Conservation (phyloP, 1,139 yeast genomes). For the Candida albicans region DNA sequence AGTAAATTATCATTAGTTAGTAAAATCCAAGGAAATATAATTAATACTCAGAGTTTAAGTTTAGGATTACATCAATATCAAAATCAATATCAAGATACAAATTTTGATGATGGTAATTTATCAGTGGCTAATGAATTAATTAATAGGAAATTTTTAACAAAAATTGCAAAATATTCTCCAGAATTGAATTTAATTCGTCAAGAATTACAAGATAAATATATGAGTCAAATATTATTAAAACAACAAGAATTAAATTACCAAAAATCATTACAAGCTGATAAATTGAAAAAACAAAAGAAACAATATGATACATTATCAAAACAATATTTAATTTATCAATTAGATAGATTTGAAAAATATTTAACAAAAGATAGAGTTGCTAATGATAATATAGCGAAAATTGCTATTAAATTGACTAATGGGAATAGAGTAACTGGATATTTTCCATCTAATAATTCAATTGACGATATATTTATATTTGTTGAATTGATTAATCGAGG, state of each 20-base stretch:
- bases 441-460: conserved; percentile 44
- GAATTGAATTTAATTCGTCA: conserved; percentile 57
- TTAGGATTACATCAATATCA: too few relatives aligned
- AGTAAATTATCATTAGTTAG: conserved; percentile 62
- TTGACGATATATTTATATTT: conserved; percentile 61
- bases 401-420: conserved; percentile 58
- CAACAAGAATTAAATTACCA: conserved; percentile 83
- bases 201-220: conserved; percentile 61
- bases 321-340: conserved; percentile 44
- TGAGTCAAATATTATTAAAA: conserved; percentile 59
- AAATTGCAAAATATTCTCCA: conserved; percentile 59
- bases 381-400: conserved; percentile 34
- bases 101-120: too few relatives aligned
- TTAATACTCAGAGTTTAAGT: too few relatives aligned
- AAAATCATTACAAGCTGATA: conserved; percentile 61
- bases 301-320: conserved; percentile 23
- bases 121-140: conserved; percentile 20
- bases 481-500: conserved; percentile 45
- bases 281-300: conserved; percentile 28
- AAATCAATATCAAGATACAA: conserved; percentile 3
- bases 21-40: conserved; percentile 49
- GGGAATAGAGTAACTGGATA: conserved; percentile 51
- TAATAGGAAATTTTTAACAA: conserved; percentile 39
- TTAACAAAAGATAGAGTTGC: conserved; percentile 13
- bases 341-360: conserved; percentile 41